These are phyloP conservation scores for Chamaecrista fasciculata DNA, from an alignment of 306 rosid genomes.

Conservation along the genomic window DNA sequence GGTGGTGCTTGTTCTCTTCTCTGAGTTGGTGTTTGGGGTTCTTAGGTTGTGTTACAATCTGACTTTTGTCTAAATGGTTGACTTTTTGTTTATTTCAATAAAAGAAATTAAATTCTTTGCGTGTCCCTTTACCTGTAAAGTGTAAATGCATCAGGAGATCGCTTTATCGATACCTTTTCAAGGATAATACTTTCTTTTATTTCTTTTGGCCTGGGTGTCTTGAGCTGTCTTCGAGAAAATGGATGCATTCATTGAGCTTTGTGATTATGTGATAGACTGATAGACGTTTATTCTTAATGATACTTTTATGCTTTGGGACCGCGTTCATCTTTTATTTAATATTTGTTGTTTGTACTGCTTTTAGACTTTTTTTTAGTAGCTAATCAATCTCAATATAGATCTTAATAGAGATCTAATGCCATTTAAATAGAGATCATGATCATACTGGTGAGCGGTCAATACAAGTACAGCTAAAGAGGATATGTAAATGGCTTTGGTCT, in stretches of 20 bases:
- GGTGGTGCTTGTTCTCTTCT: conserved; percentile 23
- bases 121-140: conserved; percentile 24
- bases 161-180: neutral
- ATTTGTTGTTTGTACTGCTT: neutral
- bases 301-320: neutral
- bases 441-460: neutral
- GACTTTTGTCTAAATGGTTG: conserved; percentile 28
- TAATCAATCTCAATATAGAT: neutral
- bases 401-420: too few relatives aligned
- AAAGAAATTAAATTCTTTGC: conserved; percentile 42
- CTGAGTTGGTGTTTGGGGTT: conserved; percentile 40
- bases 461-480: neutral
- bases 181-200: neutral
- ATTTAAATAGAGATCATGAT: neutral
- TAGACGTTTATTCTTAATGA: neutral
- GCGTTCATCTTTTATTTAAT: neutral
- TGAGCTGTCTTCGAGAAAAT: neutral
- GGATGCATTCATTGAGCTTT: neutral
- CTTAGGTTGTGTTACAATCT: conserved; percentile 30
- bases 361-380: neutral
- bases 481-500: neutral
- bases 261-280: too few relatives aligned
- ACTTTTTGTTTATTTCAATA: conserved; percentile 28
- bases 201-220: neutral
- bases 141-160: conserved; percentile 16